Conservation (phyloP, 352 stramenopile species). For the Discostella stelligera region DNA sequence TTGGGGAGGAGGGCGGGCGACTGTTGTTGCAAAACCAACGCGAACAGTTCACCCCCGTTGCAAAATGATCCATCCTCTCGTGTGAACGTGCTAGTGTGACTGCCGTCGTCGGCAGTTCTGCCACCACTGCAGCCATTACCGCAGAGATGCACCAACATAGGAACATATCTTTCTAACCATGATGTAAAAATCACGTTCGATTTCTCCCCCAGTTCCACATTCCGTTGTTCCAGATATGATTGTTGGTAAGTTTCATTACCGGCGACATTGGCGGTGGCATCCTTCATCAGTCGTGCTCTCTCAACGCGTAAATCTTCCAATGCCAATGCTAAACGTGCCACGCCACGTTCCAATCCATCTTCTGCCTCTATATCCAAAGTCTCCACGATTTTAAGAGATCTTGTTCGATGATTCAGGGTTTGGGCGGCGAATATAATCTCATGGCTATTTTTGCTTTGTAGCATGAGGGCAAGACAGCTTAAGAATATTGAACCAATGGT, state of each 20-base stretch:
- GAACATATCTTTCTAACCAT: conserved; percentile 42
- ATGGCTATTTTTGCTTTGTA: conserved; percentile 9
- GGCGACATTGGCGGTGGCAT: conserved; percentile 2
- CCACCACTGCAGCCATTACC: not conserved
- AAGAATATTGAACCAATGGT: conserved; percentile 62
- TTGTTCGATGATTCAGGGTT: conserved; percentile 64
- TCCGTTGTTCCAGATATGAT: not conserved
- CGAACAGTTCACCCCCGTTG: conserved; percentile 32
- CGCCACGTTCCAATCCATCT: conserved; percentile 38
- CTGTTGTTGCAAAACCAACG: conserved; percentile 35
- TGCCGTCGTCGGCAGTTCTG: not conserved
- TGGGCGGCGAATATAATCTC: conserved; percentile 77
- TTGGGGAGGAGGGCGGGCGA: conserved; percentile 14
- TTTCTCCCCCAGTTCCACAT: conserved; percentile 10
- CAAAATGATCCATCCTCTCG: conserved; percentile 7
- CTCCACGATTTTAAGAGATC: conserved; percentile 63
- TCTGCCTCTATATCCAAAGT: conserved; percentile 70
- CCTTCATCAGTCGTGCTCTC: not conserved
- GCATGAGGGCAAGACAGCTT: conserved; percentile 51
- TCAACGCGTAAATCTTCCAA: conserved; percentile 22
- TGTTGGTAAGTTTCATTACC: not conserved
- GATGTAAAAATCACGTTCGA: conserved; percentile 25
- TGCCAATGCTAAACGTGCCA: conserved; percentile 27
- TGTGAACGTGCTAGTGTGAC: not conserved
- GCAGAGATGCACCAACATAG: conserved; percentile 31